A percentile compares a stretch with the other conserved stretches of the same genome.
These are phyloP conservation scores for Sporothrix luriei DNA, from an alignment of 2,329 filamentous ascomycete species.

Conservation along the genomic window DNA sequence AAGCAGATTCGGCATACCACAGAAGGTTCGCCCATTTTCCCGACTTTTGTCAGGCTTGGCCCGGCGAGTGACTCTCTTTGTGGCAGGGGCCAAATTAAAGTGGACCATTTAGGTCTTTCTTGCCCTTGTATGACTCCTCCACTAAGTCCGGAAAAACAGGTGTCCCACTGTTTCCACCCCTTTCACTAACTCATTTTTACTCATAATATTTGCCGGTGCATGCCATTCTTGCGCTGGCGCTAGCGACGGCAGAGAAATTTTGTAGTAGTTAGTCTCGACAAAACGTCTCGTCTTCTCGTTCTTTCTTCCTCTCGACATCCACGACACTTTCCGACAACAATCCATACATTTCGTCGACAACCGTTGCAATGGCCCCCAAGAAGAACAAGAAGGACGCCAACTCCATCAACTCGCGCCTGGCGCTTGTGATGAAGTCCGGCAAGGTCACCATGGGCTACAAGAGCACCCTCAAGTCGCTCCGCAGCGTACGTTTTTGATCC, in stretches of 20 bases:
- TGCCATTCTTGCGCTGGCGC: slow-evolving; percentile 5
- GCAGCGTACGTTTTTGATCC: slow-evolving; percentile 31
- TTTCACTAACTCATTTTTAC: slow-evolving; percentile 28
- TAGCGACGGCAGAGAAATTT: not conserved
- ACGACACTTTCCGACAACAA: slow-evolving; percentile 31
- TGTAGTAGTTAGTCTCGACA: not conserved
- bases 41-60: slow-evolving; percentile 19
- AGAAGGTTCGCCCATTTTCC: slow-evolving; percentile 34
- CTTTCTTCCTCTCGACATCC: slow-evolving; percentile 28
- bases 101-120: slow-evolving; percentile 46
- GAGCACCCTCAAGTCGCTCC: slow-evolving; percentile 54
- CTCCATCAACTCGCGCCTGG: slow-evolving; percentile 61
- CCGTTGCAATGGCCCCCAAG: slow-evolving; percentile 64
- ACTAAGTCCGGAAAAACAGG: slow-evolving; percentile 33
- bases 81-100: slow-evolving; percentile 36
- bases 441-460: slow-evolving; percentile 91
- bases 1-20: slow-evolving; percentile 47
- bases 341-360: slow-evolving; percentile 43
- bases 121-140: slow-evolving; percentile 32
- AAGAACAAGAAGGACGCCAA: slow-evolving; percentile 62
- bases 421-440: slow-evolving; percentile 66
- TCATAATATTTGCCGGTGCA: slow-evolving; percentile 24
- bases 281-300: slow-evolving; percentile 7
- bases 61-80: slow-evolving; percentile 23
- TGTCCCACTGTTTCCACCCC: slow-evolving; percentile 15